phyloP scores from a whole-genome alignment of 2,329 filamentous ascomycete species.

The Curvularia spicifera region DNA sequence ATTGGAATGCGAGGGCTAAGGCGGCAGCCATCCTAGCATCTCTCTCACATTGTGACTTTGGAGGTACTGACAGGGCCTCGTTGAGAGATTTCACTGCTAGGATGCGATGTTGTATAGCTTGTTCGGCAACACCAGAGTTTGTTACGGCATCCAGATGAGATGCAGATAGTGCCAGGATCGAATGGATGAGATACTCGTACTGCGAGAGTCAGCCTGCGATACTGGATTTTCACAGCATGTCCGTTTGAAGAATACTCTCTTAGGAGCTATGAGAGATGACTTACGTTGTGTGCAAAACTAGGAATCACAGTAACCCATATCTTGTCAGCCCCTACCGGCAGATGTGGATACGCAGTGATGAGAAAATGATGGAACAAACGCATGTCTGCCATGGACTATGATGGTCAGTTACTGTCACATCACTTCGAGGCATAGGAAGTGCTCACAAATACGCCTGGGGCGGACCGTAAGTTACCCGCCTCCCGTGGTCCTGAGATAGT shows the following conservation, averaged over 20 bases:
- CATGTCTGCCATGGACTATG: slow-evolving; percentile 63
- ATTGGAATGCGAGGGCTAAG: slow-evolving; percentile 48
- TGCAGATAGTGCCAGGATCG: slow-evolving; percentile 70
- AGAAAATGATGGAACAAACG: slow-evolving; percentile 73
- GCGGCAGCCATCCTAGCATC: slow-evolving; percentile 49
- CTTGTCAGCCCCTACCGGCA: slow-evolving; percentile 69
- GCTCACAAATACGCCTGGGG: slow-evolving; percentile 45
- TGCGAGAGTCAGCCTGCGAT: slow-evolving; percentile 37
- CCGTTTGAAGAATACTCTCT: background rate
- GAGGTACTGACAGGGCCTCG: slow-evolving; percentile 45
- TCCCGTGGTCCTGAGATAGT: slow-evolving; percentile 36
- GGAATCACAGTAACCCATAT: slow-evolving; percentile 73
- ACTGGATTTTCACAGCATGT: too few species aligned
- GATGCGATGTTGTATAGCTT: slow-evolving; percentile 69
- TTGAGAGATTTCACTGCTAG: slow-evolving; percentile 64
- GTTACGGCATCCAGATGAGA: slow-evolving; percentile 65
- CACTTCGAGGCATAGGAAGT: slow-evolving; percentile 9
- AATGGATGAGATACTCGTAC: slow-evolving; percentile 74
- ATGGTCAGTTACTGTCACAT: slow-evolving; percentile 21
- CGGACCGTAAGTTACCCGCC: slow-evolving; percentile 39
- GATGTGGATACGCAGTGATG: slow-evolving; percentile 65
- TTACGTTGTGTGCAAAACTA: slow-evolving; percentile 69
- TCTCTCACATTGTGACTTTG: slow-evolving; percentile 40
- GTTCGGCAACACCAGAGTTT: slow-evolving; percentile 59
- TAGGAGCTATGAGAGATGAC: slow-evolving; percentile 26